Percentiles rank a stretch among this genome's conserved stretches.
Conservation (phyloP, 169 alveolate genomes). For the Plasmodium cynomolgi region DNA sequence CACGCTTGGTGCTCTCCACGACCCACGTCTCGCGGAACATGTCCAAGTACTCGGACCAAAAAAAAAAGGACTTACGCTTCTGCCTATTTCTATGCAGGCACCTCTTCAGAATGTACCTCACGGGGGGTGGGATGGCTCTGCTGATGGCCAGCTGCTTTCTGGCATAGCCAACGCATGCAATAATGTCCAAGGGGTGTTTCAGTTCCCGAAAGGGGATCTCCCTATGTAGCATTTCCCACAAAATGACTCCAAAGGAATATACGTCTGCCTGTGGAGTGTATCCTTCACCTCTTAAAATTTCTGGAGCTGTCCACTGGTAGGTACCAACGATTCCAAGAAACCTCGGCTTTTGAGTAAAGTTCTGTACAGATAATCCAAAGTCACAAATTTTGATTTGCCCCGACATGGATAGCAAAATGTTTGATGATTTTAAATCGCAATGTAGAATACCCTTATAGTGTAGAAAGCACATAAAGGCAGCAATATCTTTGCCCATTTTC, state of each 20-base stretch:
- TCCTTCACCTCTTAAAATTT: constrained; percentile 84
- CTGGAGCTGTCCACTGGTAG: constrained; percentile 89
- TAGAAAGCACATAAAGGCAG: constrained; percentile 84
- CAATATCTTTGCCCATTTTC: constrained; percentile 84
- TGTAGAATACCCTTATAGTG: constrained; percentile 89
- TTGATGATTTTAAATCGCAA: constrained; percentile 88
- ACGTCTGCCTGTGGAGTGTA: constrained; percentile 87
- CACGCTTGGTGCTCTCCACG: background rate
- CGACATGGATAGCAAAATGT: constrained; percentile 86
- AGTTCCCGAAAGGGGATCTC: constrained; percentile 84
- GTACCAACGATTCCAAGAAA: constrained; percentile 85
- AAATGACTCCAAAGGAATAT: constrained; percentile 88
- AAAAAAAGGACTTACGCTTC: constrained; percentile 56
- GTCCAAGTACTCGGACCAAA: constrained; percentile 71
- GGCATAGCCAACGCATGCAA: constrained; percentile 80
- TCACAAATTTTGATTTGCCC: constrained; percentile 91
- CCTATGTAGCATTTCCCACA: constrained; percentile 87
- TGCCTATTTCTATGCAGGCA: constrained; percentile 49
- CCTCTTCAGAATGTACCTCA: constrained; percentile 18
- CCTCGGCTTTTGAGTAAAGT: constrained; percentile 75
- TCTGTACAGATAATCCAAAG: constrained; percentile 87
- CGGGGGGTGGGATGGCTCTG: constrained; percentile 1
- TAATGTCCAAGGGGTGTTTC: constrained; percentile 75
- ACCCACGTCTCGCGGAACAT: background rate
- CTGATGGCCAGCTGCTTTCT: constrained; percentile 27